A percentile compares a stretch with the other conserved stretches of the same genome.
Evolutionary conservation across 257 asterid genomes (phyloP).

Genomic region (Gentiana straminea): DNA sequence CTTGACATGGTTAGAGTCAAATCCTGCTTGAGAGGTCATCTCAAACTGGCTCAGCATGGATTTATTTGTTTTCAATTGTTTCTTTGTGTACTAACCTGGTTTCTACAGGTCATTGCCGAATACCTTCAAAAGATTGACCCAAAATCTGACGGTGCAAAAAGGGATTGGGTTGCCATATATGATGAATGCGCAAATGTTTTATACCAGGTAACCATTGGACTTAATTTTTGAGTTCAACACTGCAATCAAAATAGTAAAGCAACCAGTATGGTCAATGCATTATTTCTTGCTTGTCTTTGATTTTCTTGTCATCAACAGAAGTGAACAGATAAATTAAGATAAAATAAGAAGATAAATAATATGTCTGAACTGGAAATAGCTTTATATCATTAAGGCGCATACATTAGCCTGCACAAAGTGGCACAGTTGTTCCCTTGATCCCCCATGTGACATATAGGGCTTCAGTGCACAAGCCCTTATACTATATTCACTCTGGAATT

Average conservation of each 20-base stretch:
- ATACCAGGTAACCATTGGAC: constrained; percentile 49
- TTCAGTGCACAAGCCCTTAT: no score
- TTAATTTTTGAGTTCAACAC: neutral
- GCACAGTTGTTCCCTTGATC: no score
- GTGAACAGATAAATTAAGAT: no score
- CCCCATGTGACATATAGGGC: no score
- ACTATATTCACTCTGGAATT: no score
- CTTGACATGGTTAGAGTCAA: neutral
- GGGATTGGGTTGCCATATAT: constrained; percentile 98
- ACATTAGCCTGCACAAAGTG: no score
- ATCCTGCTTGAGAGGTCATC: neutral
- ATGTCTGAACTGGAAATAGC: no score
- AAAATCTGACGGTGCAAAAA: constrained; percentile 98
- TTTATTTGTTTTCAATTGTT: no score
- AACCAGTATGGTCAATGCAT: neutral
- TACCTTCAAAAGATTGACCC: constrained; percentile 97
- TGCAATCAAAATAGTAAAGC: no score
- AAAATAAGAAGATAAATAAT: no score
- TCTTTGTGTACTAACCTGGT: constrained; percentile 10
- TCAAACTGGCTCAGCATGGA: neutral
- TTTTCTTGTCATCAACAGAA: neutral
- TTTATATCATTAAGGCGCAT: no score
- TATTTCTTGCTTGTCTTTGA: neutral
- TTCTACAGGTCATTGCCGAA: constrained; percentile 83
- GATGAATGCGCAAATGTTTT: constrained; percentile 94